Evolutionary conservation across 108 stramenopile genomes (phyloP).

Genomic region (Fistulifera pelliculosa): DNA sequence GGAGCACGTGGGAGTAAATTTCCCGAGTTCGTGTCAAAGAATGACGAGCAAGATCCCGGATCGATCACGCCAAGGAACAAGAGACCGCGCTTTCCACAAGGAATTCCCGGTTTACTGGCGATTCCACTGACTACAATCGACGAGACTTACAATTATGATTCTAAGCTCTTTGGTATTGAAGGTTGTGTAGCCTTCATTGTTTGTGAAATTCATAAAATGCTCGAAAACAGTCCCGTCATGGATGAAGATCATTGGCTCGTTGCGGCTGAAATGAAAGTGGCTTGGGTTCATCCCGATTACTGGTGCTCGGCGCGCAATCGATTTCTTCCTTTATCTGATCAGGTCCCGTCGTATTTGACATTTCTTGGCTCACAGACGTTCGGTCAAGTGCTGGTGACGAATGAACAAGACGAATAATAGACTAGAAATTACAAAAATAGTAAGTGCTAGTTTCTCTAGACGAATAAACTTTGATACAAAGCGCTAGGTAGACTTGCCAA

Average conservation of each 20-base stretch:
- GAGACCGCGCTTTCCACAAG: slow-evolving; percentile 13
- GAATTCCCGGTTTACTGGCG: slow-evolving; percentile 29
- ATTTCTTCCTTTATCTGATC: slow-evolving; percentile 26
- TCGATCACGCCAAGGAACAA: neutral
- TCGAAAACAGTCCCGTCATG: slow-evolving; percentile 6
- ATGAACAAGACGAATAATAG: no score
- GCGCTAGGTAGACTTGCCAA: no score
- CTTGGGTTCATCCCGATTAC: slow-evolving; percentile 38
- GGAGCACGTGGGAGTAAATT: slow-evolving; percentile 49
- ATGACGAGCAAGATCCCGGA: neutral
- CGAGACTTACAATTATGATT: neutral
- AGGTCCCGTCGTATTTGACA: slow-evolving; percentile 40
- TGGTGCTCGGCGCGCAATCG: slow-evolving; percentile 45
- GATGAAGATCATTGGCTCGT: slow-evolving; percentile 51
- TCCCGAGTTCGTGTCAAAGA: slow-evolving; percentile 1
- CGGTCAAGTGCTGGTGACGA: slow-evolving; percentile 25
- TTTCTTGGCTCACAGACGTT: slow-evolving; percentile 68
- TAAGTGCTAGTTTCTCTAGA: no score
- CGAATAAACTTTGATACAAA: no score
- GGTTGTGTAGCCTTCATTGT: slow-evolving; percentile 48
- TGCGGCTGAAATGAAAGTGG: slow-evolving; percentile 34
- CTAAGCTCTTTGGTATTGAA: slow-evolving; percentile 26
- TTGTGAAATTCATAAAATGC: slow-evolving; percentile 20
- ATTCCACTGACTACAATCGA: slow-evolving; percentile 6
- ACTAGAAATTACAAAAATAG: no score